Evolutionary conservation across 73 alveolate species (phyloP), one percentile per base, ranked within the genome.

Genomic region (Paramecium caudatum): DNA sequence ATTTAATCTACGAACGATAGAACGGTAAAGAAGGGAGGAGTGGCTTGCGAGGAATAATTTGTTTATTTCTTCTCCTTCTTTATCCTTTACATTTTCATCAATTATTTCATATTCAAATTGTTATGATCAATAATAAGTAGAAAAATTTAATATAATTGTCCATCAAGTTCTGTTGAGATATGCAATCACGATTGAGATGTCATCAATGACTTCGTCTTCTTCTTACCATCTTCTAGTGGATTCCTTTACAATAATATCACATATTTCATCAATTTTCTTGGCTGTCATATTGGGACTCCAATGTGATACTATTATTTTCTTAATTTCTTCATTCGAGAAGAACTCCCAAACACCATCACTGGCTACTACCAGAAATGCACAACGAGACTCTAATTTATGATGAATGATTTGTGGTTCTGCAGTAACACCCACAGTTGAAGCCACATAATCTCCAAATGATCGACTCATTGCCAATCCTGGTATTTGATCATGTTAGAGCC

Each of bases 391-490:
- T 50, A 95, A 61, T 62, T 91, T 88, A 91, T 91, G 94, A 62
- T 90, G 82, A 16, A 37, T 61, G 12, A 96, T 82, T 39, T 94
- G 98, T 10, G 99, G 99, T 21, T 97, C 99, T 55, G 96, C 48
- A 12, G 82, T 93, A 0, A 97, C 99, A 3, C 99, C 99, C 43
- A 95, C 96, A 25, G 94, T 78, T 41, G 97, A 96, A 3, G 99
- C 99, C 13, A 95, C 83, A 46, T 80, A 37, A 94, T 98, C 99
- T 16, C 99, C 99, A 27, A 98, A 46, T 21, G 99, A 96, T 62
- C 99, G 91, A 50, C 98, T 91, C 99, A 98, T 98, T 15, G 99
- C 99, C 23, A 98, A 94, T 0, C 99, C 99, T 3, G 99, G 99
- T 34, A 94, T 91, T 90, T 98, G 95, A 69, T 92, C 95, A 70